Evolutionary conservation across 768 basidiomycete genomes (phyloP), one percentile per base, ranked within the genome.

Genomic region (Cystoderma amianthinum): DNA sequence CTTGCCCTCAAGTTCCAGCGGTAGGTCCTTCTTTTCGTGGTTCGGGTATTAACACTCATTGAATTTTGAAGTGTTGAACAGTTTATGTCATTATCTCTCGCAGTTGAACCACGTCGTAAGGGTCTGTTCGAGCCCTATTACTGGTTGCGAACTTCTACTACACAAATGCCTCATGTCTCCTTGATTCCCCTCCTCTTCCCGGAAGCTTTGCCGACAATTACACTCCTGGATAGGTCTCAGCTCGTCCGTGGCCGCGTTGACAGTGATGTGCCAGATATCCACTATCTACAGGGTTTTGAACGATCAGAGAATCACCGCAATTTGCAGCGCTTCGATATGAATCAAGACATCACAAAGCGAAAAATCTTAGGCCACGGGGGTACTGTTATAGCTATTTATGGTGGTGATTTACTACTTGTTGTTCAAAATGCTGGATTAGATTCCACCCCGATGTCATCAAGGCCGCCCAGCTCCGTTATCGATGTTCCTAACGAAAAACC

Each of bases 41-140:
- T 39, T 45, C 38, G 18, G 11, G 24, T 17, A n/a, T 36, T 1
- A n/a, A 10, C 23, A 20, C 22, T n/a, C n/a, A 23, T 34, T 45
- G 3, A 44, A 49, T 18, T 35, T 39, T 17, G 18, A n/a, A 87
- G 83, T 5, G 63, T 84, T 45, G 85, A 85, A 18, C 83, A 85
- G 45, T 89, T 87, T 51, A 83, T 82, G 75, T 78, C 82, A 0
- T 65, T 87, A 15, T 90, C 88, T 2, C 57, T 87, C 23, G 77
- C 83, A 28, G 77, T 82, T 12, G 88, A 91, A 50, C 78, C 85
- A 5, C 73, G 80, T 16, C 69, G 80, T n/a, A 80, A 73, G 55
- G 83, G 84, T 5, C 60, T 82, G 2, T 89, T 85, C 42, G 85
- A 87, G 47, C 84, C 85, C 0, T 76, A 81, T 48, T 87, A 82